A percentile compares a stretch with the other conserved stretches of the same genome.
Conservation (phyloP, 257 asterid species). For the Parsonsia alboflavescens region DNA sequence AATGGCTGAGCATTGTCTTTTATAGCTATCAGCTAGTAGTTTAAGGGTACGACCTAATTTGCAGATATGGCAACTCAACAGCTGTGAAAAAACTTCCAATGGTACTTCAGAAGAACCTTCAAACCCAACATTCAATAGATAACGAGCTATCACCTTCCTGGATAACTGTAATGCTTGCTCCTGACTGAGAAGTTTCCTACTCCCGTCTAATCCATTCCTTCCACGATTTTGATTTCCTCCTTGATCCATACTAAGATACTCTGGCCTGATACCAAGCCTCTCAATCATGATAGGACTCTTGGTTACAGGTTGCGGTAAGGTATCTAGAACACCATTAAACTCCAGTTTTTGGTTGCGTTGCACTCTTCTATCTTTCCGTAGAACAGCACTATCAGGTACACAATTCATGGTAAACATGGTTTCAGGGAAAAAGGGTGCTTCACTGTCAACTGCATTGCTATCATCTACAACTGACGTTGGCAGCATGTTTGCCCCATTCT, state of each 20-base stretch:
- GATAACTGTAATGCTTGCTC: constrained; percentile 79
- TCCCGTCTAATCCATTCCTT: constrained; percentile 53
- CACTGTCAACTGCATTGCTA: constrained; percentile 41
- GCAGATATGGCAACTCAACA: constrained; percentile 64
- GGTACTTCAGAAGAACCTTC: constrained; percentile 79
- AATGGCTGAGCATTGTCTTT: constrained; percentile 80
- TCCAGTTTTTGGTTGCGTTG: constrained; percentile 49
- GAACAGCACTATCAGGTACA: constrained; percentile 80
- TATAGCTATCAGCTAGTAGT: constrained; percentile 80
- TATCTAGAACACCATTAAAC: constrained; percentile 84
- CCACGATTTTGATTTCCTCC: constrained; percentile 56
- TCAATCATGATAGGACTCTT: constrained; percentile 95
- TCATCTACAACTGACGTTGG: constrained; percentile 39
- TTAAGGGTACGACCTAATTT: constrained; percentile 78
- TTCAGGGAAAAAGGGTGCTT: constrained; percentile 71
- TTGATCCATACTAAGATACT: constrained; percentile 79
- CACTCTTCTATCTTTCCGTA: constrained; percentile 28
- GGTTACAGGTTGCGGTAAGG: constrained; percentile 62
- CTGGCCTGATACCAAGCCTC: constrained; percentile 92
- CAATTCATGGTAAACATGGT: constrained; percentile 78
- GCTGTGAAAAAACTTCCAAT: constrained; percentile 63
- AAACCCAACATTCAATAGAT: constrained; percentile 61
- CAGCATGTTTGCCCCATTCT: constrained; percentile 40
- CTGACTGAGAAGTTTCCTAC: constrained; percentile 52
- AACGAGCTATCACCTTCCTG: constrained; percentile 72